Evolutionary conservation across 164 flowering plant genomes (phyloP), one percentile per base, ranked within the genome.

Genomic region (Umbellularia californica): DNA sequence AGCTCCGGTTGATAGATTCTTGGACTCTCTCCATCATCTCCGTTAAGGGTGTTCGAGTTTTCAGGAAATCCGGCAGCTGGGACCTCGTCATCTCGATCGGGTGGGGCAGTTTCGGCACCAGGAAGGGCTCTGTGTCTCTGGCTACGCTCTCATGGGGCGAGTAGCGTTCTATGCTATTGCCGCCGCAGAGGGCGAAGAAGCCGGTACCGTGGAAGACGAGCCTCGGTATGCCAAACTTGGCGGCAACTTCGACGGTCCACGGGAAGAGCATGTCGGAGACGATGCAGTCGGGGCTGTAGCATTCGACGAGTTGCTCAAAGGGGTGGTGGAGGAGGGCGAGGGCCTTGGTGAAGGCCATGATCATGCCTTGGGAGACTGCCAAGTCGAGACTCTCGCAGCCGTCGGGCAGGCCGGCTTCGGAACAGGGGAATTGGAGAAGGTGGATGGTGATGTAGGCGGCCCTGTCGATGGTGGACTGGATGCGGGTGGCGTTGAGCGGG

Each of bases 251-350:
- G 2, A 72, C 68, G 0, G 84, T 79, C 80, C 84, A 84, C 0
- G 83, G 79, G 20, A 79, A 68, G 75, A 79, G 77, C 76, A 82
- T 67, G 75, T 87, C 87, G 17, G 85, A 79, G 4, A 87, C 80
- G 62, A 85, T 17, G 74, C 74, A 76, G 73, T 84, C 71, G 1
- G 87, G 86, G 12, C 24, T 79, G 14, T 17, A 41, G 60, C 82
- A 75, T 11, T 50, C 50, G 0, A 86, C 22, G 2, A 83, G 68
- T 30, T 76, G 69, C 63, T 84, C 82, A 3, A 86, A 50, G 0
- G 82, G 83, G 22, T 73, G 55, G 50, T 69, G 74, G 12, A 87
- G 85, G 70, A 81, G 23, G 0, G 1, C 2, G 0, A 77, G 0
- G 19, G 84, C 88, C 3, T 22, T 0, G 60, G 74, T 70, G 70